Percentiles rank a stretch among this genome's conserved stretches.
These are phyloP conservation scores for Tulasnella sp. DNA, from an alignment of 768 basidiomycete genomes.

Conservation along the genomic window DNA sequence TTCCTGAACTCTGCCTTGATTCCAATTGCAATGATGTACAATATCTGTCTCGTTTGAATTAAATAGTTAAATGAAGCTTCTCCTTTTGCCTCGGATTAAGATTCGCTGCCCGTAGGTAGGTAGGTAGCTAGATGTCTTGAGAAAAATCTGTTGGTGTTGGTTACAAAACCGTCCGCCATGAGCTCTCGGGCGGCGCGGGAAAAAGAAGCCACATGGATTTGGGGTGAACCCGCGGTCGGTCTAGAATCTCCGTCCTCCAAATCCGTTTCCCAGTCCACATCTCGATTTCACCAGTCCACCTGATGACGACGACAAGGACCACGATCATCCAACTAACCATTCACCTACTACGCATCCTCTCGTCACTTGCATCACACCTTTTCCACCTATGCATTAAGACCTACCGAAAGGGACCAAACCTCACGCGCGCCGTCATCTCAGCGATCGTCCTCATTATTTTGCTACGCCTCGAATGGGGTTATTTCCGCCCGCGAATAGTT, in stretches of 20 bases:
- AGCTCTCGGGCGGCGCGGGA: neutral
- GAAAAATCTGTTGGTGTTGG: neutral
- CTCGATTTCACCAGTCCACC: neutral
- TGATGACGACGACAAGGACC: neutral
- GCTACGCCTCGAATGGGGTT: slow-evolving; percentile 3
- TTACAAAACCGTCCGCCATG: neutral
- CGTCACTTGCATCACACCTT: neutral
- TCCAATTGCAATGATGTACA: too few species aligned
- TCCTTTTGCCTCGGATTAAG: too few species aligned
- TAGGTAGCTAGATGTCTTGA: too few species aligned
- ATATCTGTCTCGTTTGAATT: too few species aligned
- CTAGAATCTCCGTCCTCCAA: neutral
- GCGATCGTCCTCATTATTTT: neutral
- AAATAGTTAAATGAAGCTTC: too few species aligned
- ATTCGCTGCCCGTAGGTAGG: too few species aligned
- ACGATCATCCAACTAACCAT: neutral
- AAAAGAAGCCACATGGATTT: neutral
- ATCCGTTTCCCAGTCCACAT: neutral
- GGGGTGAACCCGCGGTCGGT: neutral
- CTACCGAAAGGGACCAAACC: neutral
- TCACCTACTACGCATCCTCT: neutral
- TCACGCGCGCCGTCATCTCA: neutral
- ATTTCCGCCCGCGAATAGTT: slow-evolving; percentile 1
- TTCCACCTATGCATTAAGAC: neutral
- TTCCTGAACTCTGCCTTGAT: too few species aligned